phyloP scores from a whole-genome alignment of 331 rosid genomes.

The Quercus lobata region DNA sequence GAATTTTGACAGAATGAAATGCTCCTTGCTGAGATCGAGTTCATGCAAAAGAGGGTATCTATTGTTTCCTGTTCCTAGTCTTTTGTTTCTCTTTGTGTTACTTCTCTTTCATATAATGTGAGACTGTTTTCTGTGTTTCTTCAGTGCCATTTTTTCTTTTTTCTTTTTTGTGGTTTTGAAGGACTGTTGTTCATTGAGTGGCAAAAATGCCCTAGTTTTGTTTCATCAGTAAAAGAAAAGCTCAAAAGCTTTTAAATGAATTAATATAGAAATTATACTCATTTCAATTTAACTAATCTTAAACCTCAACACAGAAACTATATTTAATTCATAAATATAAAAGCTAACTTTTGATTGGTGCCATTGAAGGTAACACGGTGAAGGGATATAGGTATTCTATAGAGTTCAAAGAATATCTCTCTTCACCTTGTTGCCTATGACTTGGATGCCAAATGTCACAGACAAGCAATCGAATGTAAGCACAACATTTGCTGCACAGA shows the following conservation, averaged over 20 bases:
- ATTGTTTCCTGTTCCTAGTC: not conserved
- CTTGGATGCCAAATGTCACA: not conserved
- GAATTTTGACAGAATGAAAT: constrained; percentile 62
- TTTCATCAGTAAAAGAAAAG: no score
- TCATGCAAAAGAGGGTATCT: constrained; percentile 92
- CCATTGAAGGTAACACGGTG: no score
- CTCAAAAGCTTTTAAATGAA: no score
- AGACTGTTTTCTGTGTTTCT: not conserved
- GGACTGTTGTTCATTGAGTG: not conserved
- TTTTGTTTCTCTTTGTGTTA: not conserved
- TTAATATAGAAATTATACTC: no score
- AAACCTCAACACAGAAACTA: no score
- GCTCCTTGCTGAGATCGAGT: constrained; percentile 77
- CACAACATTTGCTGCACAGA: not conserved
- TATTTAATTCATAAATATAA: no score
- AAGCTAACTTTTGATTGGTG: no score
- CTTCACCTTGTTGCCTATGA: not conserved
- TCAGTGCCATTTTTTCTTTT: not conserved
- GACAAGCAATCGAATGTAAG: not conserved
- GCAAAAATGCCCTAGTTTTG: no score
- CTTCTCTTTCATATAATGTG: not conserved
- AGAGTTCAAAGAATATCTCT: no score
- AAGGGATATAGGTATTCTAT: no score
- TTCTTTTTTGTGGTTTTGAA: not conserved
- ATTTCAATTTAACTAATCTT: no score